Evolutionary conservation across 371 early-diverging fungal species (phyloP), one percentile per base, ranked within the genome.

Genomic region (Mortierella sp.): DNA sequence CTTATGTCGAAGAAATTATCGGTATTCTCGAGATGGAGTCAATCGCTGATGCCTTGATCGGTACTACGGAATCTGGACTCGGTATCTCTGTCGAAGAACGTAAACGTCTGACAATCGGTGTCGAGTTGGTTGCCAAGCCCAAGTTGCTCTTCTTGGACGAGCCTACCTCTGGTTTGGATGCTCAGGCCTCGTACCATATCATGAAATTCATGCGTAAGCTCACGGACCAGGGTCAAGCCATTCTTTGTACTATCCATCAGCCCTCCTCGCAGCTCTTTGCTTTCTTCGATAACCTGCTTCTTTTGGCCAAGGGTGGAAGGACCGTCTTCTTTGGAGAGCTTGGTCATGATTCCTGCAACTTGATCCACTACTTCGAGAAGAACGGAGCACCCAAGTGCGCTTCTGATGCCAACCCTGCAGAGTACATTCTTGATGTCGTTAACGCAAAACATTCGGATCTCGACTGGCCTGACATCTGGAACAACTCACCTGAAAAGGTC

Each of bases 171-270:
- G 96, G 95, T 59, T 85, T 84, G 66, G 88, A 94, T 78, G 88
- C 90, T 26, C 89, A 90, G 54, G 78, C 84, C 3, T 90, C 95
- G 3, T 90, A 90, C 85, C 92, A 93, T 83, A 92, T 96, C 75
- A 85, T 95, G 59, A 85, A 90, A 37, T 87, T 94, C 75, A 88
- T 95, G 69, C 90, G 90, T 75, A 91, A 92, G 54, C 86, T 95
- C 66, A 90, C 94, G 32, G 89, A 88, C 62, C 87, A 88, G 28
- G 92, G 93, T 32, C 90, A 89, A 84, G 89, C 91, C 8, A 86
- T 92, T 30, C 80, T 93, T 22, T 94, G 94, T 86, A 94, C 96
- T 18, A 95, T 96, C 69, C 96, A 96, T 84, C 96, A 96, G 83
- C 96, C 96, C 35, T 92, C 93, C 3, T 90, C 94, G 37, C 85